These are phyloP conservation scores for Spergularia marina DNA, from an alignment of 148 eudicot species.

Conservation along the genomic window DNA sequence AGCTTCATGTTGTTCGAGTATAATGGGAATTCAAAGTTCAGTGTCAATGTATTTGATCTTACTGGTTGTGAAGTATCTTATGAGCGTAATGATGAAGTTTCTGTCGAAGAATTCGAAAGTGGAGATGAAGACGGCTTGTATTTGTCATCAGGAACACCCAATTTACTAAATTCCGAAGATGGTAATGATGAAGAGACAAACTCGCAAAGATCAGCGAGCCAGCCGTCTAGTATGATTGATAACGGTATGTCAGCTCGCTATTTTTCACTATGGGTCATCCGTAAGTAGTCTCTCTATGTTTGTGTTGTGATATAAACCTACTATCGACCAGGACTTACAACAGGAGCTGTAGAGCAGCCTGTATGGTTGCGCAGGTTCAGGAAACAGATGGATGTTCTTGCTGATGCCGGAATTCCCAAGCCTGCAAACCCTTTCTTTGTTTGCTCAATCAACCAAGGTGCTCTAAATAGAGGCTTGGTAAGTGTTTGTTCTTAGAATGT, in stretches of 20 bases:
- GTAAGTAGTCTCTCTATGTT: not conserved
- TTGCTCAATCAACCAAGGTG: not conserved
- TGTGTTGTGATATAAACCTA: not conserved
- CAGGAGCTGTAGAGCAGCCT: slow-evolving; percentile 5
- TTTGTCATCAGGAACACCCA: not conserved
- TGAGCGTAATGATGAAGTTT: not conserved
- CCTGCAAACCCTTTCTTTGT: slow-evolving; percentile 25
- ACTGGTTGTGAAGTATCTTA: slow-evolving; percentile 1
- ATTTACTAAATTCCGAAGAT: too few relatives aligned
- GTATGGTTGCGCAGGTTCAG: not conserved
- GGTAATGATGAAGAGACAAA: too few relatives aligned
- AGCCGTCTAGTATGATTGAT: too few relatives aligned
- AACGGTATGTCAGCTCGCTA: too few relatives aligned
- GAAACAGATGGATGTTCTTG: not conserved
- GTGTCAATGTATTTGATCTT: slow-evolving; percentile 1
- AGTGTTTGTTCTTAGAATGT: not conserved
- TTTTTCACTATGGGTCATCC: too few relatives aligned
- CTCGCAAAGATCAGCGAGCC: too few relatives aligned
- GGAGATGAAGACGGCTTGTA: not conserved
- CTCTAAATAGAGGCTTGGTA: slow-evolving; percentile 4
- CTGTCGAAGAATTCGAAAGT: not conserved
- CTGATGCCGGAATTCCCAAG: slow-evolving; percentile 7
- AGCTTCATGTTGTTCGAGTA: slow-evolving; percentile 1
- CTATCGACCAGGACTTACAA: not conserved
- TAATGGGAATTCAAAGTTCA: slow-evolving; percentile 1